phyloP scores from a whole-genome alignment of 2,329 filamentous ascomycete genomes.

The Cladosporium phlei region DNA sequence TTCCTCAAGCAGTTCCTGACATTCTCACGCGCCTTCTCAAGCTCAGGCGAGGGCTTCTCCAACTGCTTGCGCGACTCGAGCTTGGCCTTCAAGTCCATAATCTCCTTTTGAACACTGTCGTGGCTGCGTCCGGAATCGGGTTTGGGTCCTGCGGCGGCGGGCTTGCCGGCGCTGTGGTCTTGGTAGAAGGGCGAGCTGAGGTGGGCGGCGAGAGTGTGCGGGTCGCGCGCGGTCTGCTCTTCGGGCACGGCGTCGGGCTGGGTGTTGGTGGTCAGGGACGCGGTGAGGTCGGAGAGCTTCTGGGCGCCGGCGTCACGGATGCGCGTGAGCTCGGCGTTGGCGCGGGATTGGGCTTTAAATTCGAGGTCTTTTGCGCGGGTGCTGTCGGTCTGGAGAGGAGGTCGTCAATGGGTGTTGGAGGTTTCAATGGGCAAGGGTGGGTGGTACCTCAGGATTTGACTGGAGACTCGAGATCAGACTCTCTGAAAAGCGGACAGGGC shows the following conservation, averaged over 20 bases:
- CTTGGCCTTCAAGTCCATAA: conserved; percentile 50
- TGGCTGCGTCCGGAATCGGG: conserved; percentile 44
- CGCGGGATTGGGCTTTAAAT: conserved; percentile 81
- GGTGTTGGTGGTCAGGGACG: conserved; percentile 39
- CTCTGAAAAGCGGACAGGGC: conserved; percentile 69
- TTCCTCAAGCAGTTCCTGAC: conserved; percentile 76
- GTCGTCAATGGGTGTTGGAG: neutral
- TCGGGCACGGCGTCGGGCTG: conserved; percentile 26
- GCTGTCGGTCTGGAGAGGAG: conserved; percentile 66
- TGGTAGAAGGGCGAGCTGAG: conserved; percentile 34
- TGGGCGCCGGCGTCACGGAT: conserved; percentile 67
- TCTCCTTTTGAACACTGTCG: conserved; percentile 53
- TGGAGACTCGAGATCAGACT: conserved; percentile 79
- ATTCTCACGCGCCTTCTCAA: conserved; percentile 69
- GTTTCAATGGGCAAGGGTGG: neutral
- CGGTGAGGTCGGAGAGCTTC: conserved; percentile 64
- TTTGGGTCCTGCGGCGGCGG: conserved; percentile 31
- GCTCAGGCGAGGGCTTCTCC: conserved; percentile 61
- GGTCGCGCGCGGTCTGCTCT: conserved; percentile 9
- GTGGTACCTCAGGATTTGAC: conserved; percentile 73
- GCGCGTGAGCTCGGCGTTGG: conserved; percentile 76
- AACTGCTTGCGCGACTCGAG: conserved; percentile 52
- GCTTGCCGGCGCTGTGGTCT: conserved; percentile 29
- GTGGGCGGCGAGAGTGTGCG: conserved; percentile 28
- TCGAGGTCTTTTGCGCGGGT: conserved; percentile 80